These are phyloP conservation scores for Arabidopsis hybrid DNA, from an alignment of 441 rosid species.

Conservation along the genomic window DNA sequence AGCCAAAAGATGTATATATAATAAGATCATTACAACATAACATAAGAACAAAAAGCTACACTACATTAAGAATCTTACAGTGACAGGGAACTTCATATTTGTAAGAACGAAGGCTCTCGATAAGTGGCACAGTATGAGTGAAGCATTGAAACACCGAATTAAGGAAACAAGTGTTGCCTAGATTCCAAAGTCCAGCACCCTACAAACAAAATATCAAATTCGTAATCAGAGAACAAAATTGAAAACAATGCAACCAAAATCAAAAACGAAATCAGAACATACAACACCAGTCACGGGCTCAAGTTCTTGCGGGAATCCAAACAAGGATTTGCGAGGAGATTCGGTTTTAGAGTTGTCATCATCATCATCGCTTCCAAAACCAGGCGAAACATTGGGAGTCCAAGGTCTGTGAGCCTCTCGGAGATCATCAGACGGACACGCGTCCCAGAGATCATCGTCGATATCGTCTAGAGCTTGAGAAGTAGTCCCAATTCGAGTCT, in stretches of 20 bases:
- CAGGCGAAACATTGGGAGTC: conserved; percentile 19
- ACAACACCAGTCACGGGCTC: conserved; percentile 58
- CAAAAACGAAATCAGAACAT: conserved; percentile 27
- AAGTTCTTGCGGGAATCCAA: neutral
- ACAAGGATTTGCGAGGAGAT: neutral
- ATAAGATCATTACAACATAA: neutral
- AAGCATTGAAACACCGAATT: conserved; percentile 88
- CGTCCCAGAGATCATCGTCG: neutral
- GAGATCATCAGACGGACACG: neutral
- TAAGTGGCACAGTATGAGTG: conserved; percentile 82
- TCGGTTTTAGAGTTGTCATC: conserved; percentile 4
- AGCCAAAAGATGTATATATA: neutral
- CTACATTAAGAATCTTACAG: conserved; percentile 42
- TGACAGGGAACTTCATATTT: conserved; percentile 55
- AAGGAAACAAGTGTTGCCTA: conserved; percentile 86
- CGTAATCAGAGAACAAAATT: neutral
- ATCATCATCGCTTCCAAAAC: conserved; percentile 24
- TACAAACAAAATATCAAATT: conserved; percentile 36
- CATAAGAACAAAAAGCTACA: neutral
- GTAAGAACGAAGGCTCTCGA: conserved; percentile 56
- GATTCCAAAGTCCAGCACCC: conserved; percentile 87
- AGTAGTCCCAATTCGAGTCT: neutral
- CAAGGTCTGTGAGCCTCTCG: neutral
- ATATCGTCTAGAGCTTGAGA: neutral
- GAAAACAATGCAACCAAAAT: conserved; percentile 9